These are phyloP conservation scores for Trametes cingulata DNA, from an alignment of 768 basidiomycete genomes.

Conservation along the genomic window DNA sequence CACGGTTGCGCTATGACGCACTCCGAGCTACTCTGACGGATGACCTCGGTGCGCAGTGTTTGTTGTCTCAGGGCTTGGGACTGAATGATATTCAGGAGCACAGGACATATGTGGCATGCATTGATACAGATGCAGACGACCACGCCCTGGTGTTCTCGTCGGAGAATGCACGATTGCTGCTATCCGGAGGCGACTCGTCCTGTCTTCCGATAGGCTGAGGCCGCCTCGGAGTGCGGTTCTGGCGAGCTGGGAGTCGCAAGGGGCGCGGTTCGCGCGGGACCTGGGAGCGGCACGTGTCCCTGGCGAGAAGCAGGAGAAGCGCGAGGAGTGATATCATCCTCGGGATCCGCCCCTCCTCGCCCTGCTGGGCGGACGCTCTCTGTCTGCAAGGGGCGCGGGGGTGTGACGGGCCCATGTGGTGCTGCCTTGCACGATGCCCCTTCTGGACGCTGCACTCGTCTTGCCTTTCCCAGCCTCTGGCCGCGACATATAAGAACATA, in stretches of 20 bases:
- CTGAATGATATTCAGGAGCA: too few species aligned
- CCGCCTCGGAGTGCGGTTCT: too few species aligned
- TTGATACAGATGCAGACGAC: background rate
- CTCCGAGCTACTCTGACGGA: background rate
- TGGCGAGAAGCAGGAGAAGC: slow-evolving; percentile 2
- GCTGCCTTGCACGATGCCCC: slow-evolving; percentile 2
- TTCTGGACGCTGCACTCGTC: slow-evolving; percentile 3
- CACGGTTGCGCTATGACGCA: slow-evolving; percentile 6
- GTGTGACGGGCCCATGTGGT: slow-evolving; percentile 13
- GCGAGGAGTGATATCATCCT: slow-evolving; percentile 1
- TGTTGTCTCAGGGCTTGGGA: background rate
- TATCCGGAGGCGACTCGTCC: background rate
- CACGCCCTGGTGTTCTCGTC: background rate
- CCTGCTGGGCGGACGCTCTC: too few species aligned
- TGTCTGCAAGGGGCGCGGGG: background rate
- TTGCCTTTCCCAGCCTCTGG: slow-evolving; percentile 9
- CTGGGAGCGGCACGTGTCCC: slow-evolving; percentile 1
- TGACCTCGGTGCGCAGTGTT: background rate
- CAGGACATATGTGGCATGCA: background rate
- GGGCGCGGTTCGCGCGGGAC: background rate
- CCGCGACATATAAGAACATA: slow-evolving; percentile 12
- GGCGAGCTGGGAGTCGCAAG: background rate
- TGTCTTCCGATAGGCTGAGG: too few species aligned
- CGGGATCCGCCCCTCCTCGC: background rate
- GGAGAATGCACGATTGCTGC: background rate